Percentiles rank a stretch among this genome's conserved stretches.
phyloP scores from a whole-genome alignment of 2,329 filamentous ascomycete genomes.

The Arthrobotrys pseudoclavata region DNA sequence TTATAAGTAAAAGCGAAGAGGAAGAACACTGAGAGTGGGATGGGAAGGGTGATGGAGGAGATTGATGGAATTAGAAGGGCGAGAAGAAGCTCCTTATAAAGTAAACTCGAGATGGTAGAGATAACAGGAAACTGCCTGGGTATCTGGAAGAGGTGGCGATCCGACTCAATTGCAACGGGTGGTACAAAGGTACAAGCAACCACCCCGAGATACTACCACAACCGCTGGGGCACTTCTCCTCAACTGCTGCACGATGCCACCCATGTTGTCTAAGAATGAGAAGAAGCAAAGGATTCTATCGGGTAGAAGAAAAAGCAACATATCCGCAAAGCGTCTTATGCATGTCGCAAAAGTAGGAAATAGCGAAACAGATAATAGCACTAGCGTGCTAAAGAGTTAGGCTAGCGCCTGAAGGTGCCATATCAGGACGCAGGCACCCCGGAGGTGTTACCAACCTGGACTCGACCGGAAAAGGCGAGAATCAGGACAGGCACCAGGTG shows the following conservation, averaged over 20 bases:
- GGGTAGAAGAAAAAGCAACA: slow-evolving; percentile 50
- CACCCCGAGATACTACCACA: slow-evolving; percentile 36
- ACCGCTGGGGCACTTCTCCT: slow-evolving; percentile 47
- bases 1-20: slow-evolving; percentile 35
- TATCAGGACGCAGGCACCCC: slow-evolving; percentile 49
- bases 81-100: slow-evolving; percentile 50
- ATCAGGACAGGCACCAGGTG: slow-evolving; percentile 18
- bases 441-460: slow-evolving; percentile 45
- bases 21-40: slow-evolving; percentile 5
- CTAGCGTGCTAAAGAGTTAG: slow-evolving; percentile 19
- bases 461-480: slow-evolving; percentile 34
- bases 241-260: slow-evolving; percentile 30
- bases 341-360: slow-evolving; percentile 48
- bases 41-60: slow-evolving; percentile 33
- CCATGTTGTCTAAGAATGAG: slow-evolving; percentile 24
- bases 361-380: slow-evolving; percentile 23
- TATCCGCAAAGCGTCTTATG: slow-evolving; percentile 44
- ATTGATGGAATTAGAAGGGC: slow-evolving; percentile 30
- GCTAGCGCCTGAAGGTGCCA: slow-evolving; percentile 38
- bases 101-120: slow-evolving; percentile 20
- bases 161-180: slow-evolving; percentile 42
- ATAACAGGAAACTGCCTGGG: slow-evolving; percentile 17
- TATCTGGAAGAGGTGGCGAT: slow-evolving; percentile 43
- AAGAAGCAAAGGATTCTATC: slow-evolving; percentile 47
- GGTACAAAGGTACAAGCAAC: slow-evolving; percentile 45